Base-by-base conservation (phyloP, 306 rosid genomes). In the Medicago ruthenica region DNA sequence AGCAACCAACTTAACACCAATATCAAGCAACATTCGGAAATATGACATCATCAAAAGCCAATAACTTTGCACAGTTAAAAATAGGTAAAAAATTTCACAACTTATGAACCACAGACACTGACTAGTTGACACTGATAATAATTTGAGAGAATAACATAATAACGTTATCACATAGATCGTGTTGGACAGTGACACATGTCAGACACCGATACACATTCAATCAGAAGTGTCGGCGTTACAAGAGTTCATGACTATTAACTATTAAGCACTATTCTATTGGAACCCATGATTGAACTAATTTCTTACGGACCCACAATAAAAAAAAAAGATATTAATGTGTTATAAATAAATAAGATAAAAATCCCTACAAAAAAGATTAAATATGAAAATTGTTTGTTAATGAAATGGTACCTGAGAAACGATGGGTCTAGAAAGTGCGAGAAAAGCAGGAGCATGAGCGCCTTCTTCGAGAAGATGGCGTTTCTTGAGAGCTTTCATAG, bases 381-480 rank as follows among this genome's bases (percentile, higher is more conserved):
- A n/a, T n/a, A n/a, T 64, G 53, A 65, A 42, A 4, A 45, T 6
- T 36, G 70, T 64, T 72, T 24, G 31, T 27, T 27, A 4, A n/a
- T 12, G 14, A 70, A 8, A 79, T 21, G 64, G 40, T 3, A 85
- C 83, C 98, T 89, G 97, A 64, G 86, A 84, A 66, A 24, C 76
- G 51, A 96, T 75, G 2, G 99, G 98, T 73, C 85, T 83, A 14
- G 91, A 87, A 55, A 96, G 92, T 44, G 99, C 98, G 27, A 79
- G 79, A 67, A 88, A 70, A 48, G 96, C 93, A 2, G 98, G 98
- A 82, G 86, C 87, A 85, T 96, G 99, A 78, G 99, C 99, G 2
- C 92, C 97, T 96, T 96, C 99, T 84, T 96, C 99, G 11, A 84
- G 71, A 78, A 92, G 86, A 88, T 96, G 99, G 73, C 99, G 96